phyloP scores from a whole-genome alignment of 148 eudicot genomes.

The Polygonum aviculare region DNA sequence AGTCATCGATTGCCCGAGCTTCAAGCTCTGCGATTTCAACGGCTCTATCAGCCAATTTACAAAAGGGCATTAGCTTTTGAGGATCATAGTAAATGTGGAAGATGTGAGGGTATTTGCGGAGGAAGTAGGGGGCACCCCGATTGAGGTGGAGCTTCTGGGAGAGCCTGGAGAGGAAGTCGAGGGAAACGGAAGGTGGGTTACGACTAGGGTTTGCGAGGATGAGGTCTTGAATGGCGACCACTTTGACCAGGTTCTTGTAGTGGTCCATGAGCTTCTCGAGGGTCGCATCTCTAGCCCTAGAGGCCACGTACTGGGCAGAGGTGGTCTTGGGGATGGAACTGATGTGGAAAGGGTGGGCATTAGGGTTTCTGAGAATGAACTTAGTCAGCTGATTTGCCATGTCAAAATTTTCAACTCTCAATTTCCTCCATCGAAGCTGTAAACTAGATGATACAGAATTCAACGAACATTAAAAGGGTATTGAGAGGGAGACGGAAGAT shows the following conservation, averaged over 20 bases:
- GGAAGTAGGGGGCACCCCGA: constrained; percentile 68
- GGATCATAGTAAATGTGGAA: constrained; percentile 50
- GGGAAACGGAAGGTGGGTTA: constrained; percentile 57
- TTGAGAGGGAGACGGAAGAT: too few relatives aligned
- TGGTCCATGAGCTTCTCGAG: constrained; percentile 83
- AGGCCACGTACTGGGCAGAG: constrained; percentile 57
- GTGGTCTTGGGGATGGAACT: constrained; percentile 31
- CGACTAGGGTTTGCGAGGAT: constrained; percentile 52
- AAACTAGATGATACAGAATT: neutral
- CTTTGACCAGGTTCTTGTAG: constrained; percentile 74
- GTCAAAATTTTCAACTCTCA: neutral
- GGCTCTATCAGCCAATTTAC: constrained; percentile 38
- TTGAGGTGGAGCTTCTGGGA: constrained; percentile 78
- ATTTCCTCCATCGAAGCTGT: neutral
- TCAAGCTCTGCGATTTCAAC: constrained; percentile 32
- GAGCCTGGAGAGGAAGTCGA: constrained; percentile 69
- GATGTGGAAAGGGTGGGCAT: constrained; percentile 15
- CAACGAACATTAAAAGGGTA: neutral
- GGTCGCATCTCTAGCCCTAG: constrained; percentile 75
- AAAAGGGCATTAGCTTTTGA: constrained; percentile 34
- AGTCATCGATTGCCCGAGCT: constrained; percentile 32
- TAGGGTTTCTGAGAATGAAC: constrained; percentile 18
- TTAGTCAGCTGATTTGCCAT: constrained; percentile 43
- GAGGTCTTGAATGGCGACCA: constrained; percentile 69
- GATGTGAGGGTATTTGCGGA: constrained; percentile 68